phyloP scores from a whole-genome alignment of 805 yeast genomes.

The Danielozyma ontarioensis region DNA sequence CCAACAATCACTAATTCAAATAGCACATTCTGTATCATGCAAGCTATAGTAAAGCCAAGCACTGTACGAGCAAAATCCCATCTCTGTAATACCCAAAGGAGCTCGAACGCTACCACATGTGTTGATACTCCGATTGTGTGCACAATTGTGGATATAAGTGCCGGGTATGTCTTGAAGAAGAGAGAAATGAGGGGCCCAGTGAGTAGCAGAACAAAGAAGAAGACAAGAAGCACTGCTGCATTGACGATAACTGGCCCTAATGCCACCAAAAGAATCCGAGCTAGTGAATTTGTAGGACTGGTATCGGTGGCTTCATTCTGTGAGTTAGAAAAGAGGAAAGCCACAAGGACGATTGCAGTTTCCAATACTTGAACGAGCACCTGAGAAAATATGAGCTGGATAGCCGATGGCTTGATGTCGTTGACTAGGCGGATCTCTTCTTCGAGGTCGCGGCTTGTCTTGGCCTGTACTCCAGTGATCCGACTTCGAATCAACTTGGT shows the following conservation, averaged over 20 bases:
- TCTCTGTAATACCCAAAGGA: constrained; percentile 63
- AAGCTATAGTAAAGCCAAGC: constrained; percentile 53
- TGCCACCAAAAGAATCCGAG: constrained; percentile 41
- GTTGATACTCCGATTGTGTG: constrained; percentile 50
- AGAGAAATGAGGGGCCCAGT: constrained; percentile 47
- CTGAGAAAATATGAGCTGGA: constrained; percentile 38
- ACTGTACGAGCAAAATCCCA: constrained; percentile 59
- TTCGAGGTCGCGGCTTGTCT: constrained; percentile 23
- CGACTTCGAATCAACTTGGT: constrained; percentile 48
- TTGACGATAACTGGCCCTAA: constrained; percentile 46
- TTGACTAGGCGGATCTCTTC: constrained; percentile 39
- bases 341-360: constrained; percentile 32
- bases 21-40: constrained; percentile 53
- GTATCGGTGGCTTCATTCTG: constrained; percentile 40
- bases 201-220: constrained; percentile 41
- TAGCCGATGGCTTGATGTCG: constrained; percentile 45
- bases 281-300: constrained; percentile 34
- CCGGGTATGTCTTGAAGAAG: constrained; percentile 43
- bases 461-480: constrained; percentile 51
- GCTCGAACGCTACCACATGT: constrained; percentile 53
- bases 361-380: constrained; percentile 33
- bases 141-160: constrained; percentile 49
- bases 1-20: constrained; percentile 47
- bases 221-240: constrained; percentile 29
- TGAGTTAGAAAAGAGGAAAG: constrained; percentile 51